Conservation (phyloP, 2,329 filamentous ascomycete genomes). For the Stachybotrys chartarum region DNA sequence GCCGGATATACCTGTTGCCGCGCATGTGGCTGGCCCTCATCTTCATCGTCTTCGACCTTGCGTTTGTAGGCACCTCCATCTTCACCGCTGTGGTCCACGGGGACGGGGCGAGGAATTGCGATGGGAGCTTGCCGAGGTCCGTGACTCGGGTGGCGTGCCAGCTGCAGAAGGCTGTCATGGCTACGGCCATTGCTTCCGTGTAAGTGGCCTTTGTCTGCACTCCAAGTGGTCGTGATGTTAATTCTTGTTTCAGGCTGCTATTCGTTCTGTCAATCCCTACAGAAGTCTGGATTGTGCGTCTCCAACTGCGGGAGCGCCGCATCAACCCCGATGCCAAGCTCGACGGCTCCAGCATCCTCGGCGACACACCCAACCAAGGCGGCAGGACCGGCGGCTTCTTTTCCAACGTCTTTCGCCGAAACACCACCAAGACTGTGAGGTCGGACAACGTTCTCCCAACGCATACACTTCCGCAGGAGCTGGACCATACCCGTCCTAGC, state of each 20-base stretch:
- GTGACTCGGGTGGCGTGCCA: slow-evolving; percentile 68
- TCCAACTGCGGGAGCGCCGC: slow-evolving; percentile 68
- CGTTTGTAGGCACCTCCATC: slow-evolving; percentile 70
- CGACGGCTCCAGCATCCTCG: neutral
- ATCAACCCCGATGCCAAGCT: slow-evolving; percentile 41
- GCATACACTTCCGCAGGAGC: slow-evolving; percentile 32
- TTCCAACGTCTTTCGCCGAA: slow-evolving; percentile 23
- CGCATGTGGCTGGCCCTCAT: slow-evolving; percentile 64
- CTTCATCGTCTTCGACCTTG: slow-evolving; percentile 68
- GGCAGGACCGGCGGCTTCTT: slow-evolving; percentile 23
- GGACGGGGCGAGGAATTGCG: slow-evolving; percentile 59
- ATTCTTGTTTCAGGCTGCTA: slow-evolving; percentile 49
- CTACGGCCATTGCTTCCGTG: slow-evolving; percentile 71
- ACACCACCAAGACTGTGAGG: slow-evolving; percentile 10
- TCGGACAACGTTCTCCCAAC: slow-evolving; percentile 26
- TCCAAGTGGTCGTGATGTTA: neutral
- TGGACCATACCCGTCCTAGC: slow-evolving; percentile 31
- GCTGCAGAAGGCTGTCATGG: slow-evolving; percentile 70
- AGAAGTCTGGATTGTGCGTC: slow-evolving; percentile 60
- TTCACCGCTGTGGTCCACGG: slow-evolving; percentile 74
- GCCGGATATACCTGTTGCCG: slow-evolving; percentile 76
- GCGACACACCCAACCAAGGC: neutral
- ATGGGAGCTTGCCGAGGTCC: slow-evolving; percentile 49
- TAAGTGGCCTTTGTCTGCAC: slow-evolving; percentile 30
- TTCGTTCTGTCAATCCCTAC: slow-evolving; percentile 67